Conservation (phyloP, 352 stramenopile species). For the Halophytophthora polymorphica region DNA sequence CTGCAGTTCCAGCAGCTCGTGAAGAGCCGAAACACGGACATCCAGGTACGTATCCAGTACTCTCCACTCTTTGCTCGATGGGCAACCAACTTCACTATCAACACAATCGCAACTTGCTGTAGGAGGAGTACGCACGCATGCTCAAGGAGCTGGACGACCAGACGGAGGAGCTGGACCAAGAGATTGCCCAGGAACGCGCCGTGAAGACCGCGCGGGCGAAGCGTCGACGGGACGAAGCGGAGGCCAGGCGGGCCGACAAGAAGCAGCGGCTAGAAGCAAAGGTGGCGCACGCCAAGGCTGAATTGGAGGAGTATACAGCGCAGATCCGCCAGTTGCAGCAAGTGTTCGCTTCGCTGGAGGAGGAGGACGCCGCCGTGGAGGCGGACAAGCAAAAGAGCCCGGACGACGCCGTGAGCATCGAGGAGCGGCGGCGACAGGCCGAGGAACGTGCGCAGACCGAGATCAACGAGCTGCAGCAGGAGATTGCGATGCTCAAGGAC, state of each 20-base stretch:
- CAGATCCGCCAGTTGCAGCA: constrained; percentile 54
- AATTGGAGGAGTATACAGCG: constrained; percentile 41
- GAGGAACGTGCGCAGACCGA: constrained; percentile 46
- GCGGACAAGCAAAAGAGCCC: constrained; percentile 15
- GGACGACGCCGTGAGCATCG: constrained; percentile 23
- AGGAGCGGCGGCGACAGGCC: constrained; percentile 27
- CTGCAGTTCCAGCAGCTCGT: constrained; percentile 58
- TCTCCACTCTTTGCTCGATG: too few species aligned
- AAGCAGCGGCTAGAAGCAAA: constrained; percentile 30
- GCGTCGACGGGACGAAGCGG: constrained; percentile 26
- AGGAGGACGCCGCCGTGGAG: constrained; percentile 18
- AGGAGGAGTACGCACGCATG: constrained; percentile 73
- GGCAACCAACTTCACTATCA: not conserved
- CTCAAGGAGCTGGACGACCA: constrained; percentile 72
- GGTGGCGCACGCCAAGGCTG: constrained; percentile 27
- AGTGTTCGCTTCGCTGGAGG: constrained; percentile 42
- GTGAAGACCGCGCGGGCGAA: constrained; percentile 26
- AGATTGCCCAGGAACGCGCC: constrained; percentile 42
- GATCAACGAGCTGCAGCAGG: constrained; percentile 49
- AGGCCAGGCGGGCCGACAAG: constrained; percentile 25
- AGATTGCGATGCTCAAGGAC: constrained; percentile 61
- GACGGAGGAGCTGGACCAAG: constrained; percentile 39
- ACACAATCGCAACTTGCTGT: not conserved
- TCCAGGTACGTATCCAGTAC: constrained; percentile 50
- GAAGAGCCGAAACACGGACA: constrained; percentile 65